A percentile compares a stretch with the other conserved stretches of the same genome.
phyloP scores from a whole-genome alignment of 176 grass and related monocot species.

The Phyllostachys edulis region DNA sequence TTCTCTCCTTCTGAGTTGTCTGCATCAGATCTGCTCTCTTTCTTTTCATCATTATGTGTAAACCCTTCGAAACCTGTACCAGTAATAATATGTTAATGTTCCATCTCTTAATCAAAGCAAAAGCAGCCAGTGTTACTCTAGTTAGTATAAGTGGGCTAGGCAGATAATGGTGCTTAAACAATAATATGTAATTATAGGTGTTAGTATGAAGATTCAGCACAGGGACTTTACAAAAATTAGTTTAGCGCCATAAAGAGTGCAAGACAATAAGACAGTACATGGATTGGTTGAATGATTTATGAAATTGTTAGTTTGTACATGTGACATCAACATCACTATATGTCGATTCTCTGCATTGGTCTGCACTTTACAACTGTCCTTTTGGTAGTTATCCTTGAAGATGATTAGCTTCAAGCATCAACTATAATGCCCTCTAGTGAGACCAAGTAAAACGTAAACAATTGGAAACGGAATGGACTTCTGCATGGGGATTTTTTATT shows the following conservation, averaged over 20 bases:
- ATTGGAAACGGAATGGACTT: not conserved
- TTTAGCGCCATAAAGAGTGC: not conserved
- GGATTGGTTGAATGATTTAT: constrained; percentile 12
- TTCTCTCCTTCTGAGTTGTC: constrained; percentile 86
- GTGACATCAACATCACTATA: not conserved
- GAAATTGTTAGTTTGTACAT: not conserved
- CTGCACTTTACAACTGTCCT: not conserved
- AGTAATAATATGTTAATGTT: constrained; percentile 12
- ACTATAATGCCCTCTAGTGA: not conserved
- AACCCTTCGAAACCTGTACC: constrained; percentile 72
- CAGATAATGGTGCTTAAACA: no score
- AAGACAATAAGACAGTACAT: not conserved
- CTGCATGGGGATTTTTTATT: not conserved
- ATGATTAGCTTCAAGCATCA: constrained; percentile 18
- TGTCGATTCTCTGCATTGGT: not conserved
- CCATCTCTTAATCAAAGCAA: constrained; percentile 32
- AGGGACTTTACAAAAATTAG: not conserved
- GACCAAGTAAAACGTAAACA: not conserved
- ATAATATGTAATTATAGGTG: not conserved
- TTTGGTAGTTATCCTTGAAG: not conserved
- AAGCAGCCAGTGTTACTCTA: not conserved
- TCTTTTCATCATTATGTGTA: constrained; percentile 56
- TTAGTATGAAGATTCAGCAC: constrained; percentile 7
- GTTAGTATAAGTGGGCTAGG: not conserved
- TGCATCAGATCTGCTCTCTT: constrained; percentile 68